Percentiles rank a stretch among this genome's conserved stretches.
phyloP scores from a whole-genome alignment of 345 rosid genomes.

The Mercurialis annua region DNA sequence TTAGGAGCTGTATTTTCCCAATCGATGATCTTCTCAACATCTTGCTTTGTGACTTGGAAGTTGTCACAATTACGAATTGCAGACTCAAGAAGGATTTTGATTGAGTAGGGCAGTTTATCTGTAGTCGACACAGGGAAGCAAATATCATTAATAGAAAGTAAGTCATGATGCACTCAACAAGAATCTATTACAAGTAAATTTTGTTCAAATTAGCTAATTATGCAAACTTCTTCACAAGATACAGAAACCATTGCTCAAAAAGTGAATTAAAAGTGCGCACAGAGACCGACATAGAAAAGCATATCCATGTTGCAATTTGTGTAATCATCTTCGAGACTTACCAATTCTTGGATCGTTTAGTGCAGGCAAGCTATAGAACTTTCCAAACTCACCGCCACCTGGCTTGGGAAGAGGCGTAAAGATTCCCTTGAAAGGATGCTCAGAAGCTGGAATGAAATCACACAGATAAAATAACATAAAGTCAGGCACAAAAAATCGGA shows the following conservation, averaged over 20 bases:
- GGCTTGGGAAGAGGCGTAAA: constrained; percentile 90
- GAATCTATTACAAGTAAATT: not conserved
- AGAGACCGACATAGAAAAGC: not conserved
- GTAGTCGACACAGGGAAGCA: constrained; percentile 19
- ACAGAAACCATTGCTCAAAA: not conserved
- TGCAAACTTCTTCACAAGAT: not conserved
- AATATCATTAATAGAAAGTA: not conserved
- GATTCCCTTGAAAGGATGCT: constrained; percentile 71
- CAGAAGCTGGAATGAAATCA: constrained; percentile 73
- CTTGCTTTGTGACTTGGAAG: constrained; percentile 88
- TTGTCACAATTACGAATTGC: constrained; percentile 95
- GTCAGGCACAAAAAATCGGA: too few species aligned
- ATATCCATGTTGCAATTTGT: not conserved
- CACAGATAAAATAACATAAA: not conserved
- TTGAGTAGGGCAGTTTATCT: constrained; percentile 92
- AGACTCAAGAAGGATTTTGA: constrained; percentile 91
- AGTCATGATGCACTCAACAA: not conserved
- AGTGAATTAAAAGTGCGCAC: not conserved
- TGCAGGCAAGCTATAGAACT: constrained; percentile 87
- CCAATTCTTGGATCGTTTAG: constrained; percentile 96
- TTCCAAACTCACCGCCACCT: constrained; percentile 94
- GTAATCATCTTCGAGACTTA: constrained; percentile 21
- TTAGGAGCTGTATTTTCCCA: constrained; percentile 90
- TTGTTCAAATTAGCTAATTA: constrained; percentile 2
- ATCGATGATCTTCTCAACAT: constrained; percentile 91